phyloP scores from a whole-genome alignment of 2,329 filamentous ascomycete species.

The Colletotrichum sansevieriae region DNA sequence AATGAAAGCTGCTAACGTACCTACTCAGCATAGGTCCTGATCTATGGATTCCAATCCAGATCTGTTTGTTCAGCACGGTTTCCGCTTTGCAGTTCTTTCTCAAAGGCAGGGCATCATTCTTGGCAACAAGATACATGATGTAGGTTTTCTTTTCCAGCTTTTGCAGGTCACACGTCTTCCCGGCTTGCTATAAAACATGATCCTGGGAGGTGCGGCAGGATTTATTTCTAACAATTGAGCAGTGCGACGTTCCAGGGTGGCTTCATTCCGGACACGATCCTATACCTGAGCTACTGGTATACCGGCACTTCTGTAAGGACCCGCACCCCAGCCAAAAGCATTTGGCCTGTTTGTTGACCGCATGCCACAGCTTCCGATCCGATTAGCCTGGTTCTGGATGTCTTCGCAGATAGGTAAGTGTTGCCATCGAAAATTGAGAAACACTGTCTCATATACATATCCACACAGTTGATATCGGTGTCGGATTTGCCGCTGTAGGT shows the following conservation, averaged over 20 bases:
- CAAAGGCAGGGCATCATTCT: conserved; percentile 53
- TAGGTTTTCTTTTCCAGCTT: conserved; percentile 45
- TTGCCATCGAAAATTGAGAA: too few relatives aligned
- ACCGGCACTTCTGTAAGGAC: conserved; percentile 62
- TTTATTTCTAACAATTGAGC: too few relatives aligned
- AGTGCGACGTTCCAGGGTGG: conserved; percentile 55
- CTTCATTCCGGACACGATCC: conserved; percentile 53
- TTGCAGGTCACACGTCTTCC: too few relatives aligned
- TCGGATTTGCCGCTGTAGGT: conserved; percentile 68
- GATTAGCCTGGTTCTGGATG: conserved; percentile 78
- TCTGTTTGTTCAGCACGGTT: conserved; percentile 41
- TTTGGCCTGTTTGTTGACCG: conserved; percentile 19
- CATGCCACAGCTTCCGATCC: conserved; percentile 65
- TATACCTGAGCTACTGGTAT: conserved; percentile 74
- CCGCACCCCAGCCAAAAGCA: rapidly evolving
- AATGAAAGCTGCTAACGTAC: background rate
- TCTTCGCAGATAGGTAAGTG: conserved; percentile 48
- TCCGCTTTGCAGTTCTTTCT: conserved; percentile 49
- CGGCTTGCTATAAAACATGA: too few relatives aligned
- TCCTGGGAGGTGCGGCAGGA: too few relatives aligned
- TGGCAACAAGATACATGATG: conserved; percentile 55
- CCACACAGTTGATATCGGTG: conserved; percentile 56
- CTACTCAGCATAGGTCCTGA: conserved; percentile 46
- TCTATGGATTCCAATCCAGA: conserved; percentile 49
- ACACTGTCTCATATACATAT: background rate